phyloP scores from a whole-genome alignment of 148 eudicot genomes.

The Rhododendron simsii region DNA sequence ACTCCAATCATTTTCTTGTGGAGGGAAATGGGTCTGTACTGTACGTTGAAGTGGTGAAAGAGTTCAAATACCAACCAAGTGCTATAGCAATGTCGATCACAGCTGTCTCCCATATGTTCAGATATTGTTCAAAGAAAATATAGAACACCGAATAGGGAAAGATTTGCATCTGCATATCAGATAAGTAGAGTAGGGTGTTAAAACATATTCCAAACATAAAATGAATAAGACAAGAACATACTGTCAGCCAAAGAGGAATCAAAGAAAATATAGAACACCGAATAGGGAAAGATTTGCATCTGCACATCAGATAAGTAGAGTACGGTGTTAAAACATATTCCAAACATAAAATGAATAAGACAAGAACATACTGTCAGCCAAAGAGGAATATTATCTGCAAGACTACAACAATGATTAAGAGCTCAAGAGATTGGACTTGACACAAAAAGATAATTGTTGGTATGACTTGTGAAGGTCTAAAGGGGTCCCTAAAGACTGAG shows the following conservation, averaged over 20 bases:
- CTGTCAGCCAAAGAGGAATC: constrained; percentile 5
- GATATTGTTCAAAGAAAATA: constrained; percentile 71
- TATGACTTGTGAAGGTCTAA: background rate
- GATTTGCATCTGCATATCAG: constrained; percentile 47
- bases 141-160: constrained; percentile 75
- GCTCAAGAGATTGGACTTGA: background rate
- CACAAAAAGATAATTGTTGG: background rate
- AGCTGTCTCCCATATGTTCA: constrained; percentile 74
- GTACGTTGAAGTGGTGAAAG: background rate
- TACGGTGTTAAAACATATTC: background rate
- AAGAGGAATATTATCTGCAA: background rate
- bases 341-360: background rate
- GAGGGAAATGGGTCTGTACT: background rate
- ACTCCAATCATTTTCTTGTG: background rate
- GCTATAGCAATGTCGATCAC: constrained; percentile 62
- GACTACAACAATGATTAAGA: background rate
- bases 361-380: background rate
- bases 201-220: background rate
- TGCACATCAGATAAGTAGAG: constrained; percentile 20
- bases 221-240: background rate
- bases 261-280: constrained; percentile 71
- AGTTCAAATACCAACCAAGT: constrained; percentile 41
- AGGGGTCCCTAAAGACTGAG: background rate
- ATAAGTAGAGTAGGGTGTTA: background rate
- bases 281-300: constrained; percentile 66